phyloP scores from a whole-genome alignment of 202 grass and related monocot genomes.

The Hordeum pubiflorum region DNA sequence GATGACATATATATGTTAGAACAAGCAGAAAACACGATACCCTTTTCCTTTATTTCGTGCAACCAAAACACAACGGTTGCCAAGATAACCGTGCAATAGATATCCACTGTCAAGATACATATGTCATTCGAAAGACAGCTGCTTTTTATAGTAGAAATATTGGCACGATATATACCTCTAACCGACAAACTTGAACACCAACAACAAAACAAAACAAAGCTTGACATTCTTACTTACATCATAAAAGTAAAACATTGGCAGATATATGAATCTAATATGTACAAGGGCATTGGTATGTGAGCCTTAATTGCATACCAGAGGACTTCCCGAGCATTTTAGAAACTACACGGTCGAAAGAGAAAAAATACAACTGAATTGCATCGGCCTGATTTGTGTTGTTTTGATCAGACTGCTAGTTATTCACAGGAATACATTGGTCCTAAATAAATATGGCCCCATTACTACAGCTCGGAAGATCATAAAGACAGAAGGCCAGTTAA shows the following conservation, averaged over 20 bases:
- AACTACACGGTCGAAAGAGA: neutral
- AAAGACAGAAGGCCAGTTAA: neutral
- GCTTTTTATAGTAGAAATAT: neutral
- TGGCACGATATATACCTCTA: neutral
- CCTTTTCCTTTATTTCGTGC: slow-evolving; percentile 1
- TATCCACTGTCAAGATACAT: neutral
- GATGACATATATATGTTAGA: neutral
- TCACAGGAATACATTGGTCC: neutral
- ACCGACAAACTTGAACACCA: neutral
- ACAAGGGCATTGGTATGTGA: neutral
- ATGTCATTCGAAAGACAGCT: neutral
- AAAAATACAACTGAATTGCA: neutral
- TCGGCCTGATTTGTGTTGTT: neutral
- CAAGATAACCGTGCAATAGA: neutral
- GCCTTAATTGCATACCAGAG: neutral
- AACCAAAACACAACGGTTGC: neutral
- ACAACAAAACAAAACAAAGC: neutral
- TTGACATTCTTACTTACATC: neutral
- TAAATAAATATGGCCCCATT: neutral
- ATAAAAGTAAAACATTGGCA: neutral
- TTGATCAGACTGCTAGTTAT: slow-evolving; percentile 1
- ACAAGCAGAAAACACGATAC: neutral
- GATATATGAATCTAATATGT: neutral
- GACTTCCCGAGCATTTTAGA: neutral
- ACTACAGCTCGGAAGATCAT: neutral